phyloP scores from a whole-genome alignment of 2,329 filamentous ascomycete species.

The Basipetospora chlamydospora region DNA sequence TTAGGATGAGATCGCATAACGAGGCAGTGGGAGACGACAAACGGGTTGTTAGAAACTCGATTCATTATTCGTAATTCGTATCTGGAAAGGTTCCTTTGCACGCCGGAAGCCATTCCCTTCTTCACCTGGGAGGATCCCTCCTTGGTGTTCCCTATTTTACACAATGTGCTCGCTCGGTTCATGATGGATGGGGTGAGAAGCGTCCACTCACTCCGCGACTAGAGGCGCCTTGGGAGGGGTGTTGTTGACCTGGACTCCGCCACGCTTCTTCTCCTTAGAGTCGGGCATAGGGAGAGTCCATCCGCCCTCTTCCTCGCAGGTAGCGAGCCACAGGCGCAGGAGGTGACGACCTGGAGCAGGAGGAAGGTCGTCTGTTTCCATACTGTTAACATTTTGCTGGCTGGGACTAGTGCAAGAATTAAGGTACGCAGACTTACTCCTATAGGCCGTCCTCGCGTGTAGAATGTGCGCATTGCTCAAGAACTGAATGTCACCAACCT shows the following conservation, averaged over 20 bases:
- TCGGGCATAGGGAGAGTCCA: constrained; percentile 78
- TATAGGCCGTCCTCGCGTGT: constrained; percentile 71
- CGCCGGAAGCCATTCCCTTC: no score
- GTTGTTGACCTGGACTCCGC: constrained; percentile 78
- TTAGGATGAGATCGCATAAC: no score
- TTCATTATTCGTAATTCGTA: no score
- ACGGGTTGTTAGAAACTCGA: no score
- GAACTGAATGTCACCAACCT: constrained; percentile 81
- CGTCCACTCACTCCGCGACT: constrained; percentile 65
- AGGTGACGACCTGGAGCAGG: constrained; percentile 61
- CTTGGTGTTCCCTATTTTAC: no score
- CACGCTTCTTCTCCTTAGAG: constrained; percentile 69
- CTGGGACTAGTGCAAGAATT: background rate
- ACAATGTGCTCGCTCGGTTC: no score
- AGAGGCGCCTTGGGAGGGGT: constrained; percentile 58
- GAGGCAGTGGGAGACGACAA: no score
- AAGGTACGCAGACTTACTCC: constrained; percentile 12
- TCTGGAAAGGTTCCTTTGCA: no score
- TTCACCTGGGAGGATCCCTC: no score
- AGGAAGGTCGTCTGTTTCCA: constrained; percentile 34
- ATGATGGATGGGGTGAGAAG: no score
- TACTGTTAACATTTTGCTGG: background rate
- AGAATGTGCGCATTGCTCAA: constrained; percentile 66
- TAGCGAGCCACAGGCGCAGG: constrained; percentile 73
- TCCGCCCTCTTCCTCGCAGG: constrained; percentile 67